Base-by-base conservation (phyloP, 106 monocot genomes). In the Apostasia ramifera region DNA sequence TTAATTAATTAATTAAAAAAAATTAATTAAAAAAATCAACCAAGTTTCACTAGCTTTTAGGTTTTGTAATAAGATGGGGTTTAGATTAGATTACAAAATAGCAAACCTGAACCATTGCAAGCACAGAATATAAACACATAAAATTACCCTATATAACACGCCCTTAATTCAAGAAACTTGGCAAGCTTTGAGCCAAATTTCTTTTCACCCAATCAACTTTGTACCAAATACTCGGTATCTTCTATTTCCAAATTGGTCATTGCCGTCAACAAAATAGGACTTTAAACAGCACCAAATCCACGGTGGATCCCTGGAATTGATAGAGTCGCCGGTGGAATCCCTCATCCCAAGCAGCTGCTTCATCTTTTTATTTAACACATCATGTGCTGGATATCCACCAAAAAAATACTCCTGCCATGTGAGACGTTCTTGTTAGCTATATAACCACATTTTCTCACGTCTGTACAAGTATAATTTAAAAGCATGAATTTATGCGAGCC, bases 351-450 rank as follows among this genome's bases (percentile, higher is more conserved):
- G 94, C 26, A 94, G 66, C 66, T 41, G 66, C 41, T 69, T 81
- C 86, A 89, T 90, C 66, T 72, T 85, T 57, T 15, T 63, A 6
- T 49, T 51, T 37, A 88, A 11, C 48, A 65, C 73, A 3, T 77
- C 77, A 3, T n/a, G 5, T 41, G 83, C 6, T 9, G 69, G 79
- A 59, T 57, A 15, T 47, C 71, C 81, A 43, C 85, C 78, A 70
- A 94, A 91, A 70, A 94, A 91, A 4, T 79, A 83, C 41, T 75
- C 85, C 87, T 94, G 68, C 5, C 12, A 44, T n/a, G 4, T 13
- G 38, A 59, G 43, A 4, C 49, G 12, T 55, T 11, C 47, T 15
- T 47, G 3, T 66, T 37, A 45, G 3, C 8, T 15, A 44, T 10
- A 9, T 44, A 45, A n/a, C 6, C 66, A 47, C 66, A 5, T 66